phyloP scores from a whole-genome alignment of 805 yeast species.

The Spathaspora boniae region DNA sequence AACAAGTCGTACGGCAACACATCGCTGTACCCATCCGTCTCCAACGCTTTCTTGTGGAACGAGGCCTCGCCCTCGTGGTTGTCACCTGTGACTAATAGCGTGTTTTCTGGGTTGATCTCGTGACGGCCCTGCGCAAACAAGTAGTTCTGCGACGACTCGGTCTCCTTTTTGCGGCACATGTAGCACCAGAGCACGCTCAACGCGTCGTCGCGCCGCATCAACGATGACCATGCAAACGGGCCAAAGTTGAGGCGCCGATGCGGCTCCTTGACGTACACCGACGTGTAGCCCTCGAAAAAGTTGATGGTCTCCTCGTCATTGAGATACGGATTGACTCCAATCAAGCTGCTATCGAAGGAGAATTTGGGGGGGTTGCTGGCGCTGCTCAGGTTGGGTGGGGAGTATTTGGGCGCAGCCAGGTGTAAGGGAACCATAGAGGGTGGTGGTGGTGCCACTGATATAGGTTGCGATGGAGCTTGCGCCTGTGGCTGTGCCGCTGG shows the following conservation, averaged over 20 bases:
- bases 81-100: slow-evolving; percentile 17
- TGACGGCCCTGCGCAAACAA: slow-evolving; percentile 17
- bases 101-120: slow-evolving; percentile 22
- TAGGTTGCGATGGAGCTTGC: no score
- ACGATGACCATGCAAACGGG: slow-evolving; percentile 37
- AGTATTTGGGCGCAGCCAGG: slow-evolving; percentile 4
- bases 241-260: slow-evolving; percentile 32
- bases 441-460: not conserved
- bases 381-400: slow-evolving; percentile 3
- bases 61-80: slow-evolving; percentile 17
- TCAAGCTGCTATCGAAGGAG: slow-evolving; percentile 2
- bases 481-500: not conserved
- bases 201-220: slow-evolving; percentile 33
- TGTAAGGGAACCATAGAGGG: not conserved
- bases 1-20: slow-evolving; percentile 28
- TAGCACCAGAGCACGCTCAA: slow-evolving; percentile 33
- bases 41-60: slow-evolving; percentile 29
- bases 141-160: slow-evolving; percentile 15
- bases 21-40: slow-evolving; percentile 33
- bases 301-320: slow-evolving; percentile 29
- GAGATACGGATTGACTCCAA: slow-evolving; percentile 25
- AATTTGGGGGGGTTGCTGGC: not conserved
- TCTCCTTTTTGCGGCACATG: slow-evolving; percentile 18
- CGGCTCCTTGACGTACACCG: slow-evolving; percentile 27
- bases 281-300: slow-evolving; percentile 32